A percentile compares a stretch with the other conserved stretches of the same genome.
These are phyloP conservation scores for Fusarium sp. DNA, from an alignment of 2,329 filamentous ascomycete genomes.

Conservation along the genomic window DNA sequence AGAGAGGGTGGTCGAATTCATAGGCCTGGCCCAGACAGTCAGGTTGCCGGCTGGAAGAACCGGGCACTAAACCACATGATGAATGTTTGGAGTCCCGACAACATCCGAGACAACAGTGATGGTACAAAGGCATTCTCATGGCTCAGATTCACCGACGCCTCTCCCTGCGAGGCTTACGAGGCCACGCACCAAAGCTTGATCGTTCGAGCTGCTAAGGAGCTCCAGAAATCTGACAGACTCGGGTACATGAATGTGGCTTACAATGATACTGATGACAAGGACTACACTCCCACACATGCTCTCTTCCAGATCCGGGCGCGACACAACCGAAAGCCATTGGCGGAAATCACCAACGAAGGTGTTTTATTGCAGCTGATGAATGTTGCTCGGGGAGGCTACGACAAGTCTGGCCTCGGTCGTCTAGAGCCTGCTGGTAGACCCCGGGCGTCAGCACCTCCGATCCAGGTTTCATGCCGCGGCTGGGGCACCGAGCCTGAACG, in stretches of 20 bases:
- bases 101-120: constrained; percentile 74
- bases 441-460: constrained; percentile 85
- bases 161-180: constrained; percentile 77
- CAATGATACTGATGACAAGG: constrained; percentile 71
- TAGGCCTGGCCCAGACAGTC: constrained; percentile 79
- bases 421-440: constrained; percentile 86
- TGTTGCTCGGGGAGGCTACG: constrained; percentile 75
- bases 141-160: constrained; percentile 86
- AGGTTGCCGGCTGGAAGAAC: constrained; percentile 80
- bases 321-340: constrained; percentile 73
- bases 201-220: constrained; percentile 75
- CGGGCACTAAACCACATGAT: constrained; percentile 84
- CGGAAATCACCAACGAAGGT: constrained; percentile 78
- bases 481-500: constrained; percentile 74
- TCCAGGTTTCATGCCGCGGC: constrained; percentile 82
- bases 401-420: constrained; percentile 77
- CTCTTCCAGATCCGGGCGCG: constrained; percentile 85
- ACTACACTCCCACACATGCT: constrained; percentile 78
- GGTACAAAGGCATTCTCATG: constrained; percentile 83
- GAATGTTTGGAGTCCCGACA: constrained; percentile 89
- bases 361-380: constrained; percentile 82
- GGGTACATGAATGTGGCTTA: constrained; percentile 77
- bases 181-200: constrained; percentile 79
- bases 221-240: constrained; percentile 69
- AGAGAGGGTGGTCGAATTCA: constrained; percentile 82